Evolutionary conservation across 495 filamentous ascomycete genomes (phyloP).

Genomic region (Penicillium longicatenatum): DNA sequence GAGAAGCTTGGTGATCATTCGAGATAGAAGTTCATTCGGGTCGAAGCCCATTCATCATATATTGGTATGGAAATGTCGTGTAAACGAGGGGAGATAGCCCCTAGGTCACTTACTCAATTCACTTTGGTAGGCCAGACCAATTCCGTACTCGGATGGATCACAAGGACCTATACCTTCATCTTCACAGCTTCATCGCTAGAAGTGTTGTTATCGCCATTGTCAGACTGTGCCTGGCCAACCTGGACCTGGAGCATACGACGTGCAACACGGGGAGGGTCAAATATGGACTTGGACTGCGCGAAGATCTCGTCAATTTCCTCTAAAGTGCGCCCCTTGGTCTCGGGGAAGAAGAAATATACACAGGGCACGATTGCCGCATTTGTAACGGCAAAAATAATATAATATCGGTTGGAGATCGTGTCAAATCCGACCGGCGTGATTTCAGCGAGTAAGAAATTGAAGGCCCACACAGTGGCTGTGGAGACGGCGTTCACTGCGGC

Average conservation of each 20-base stretch:
- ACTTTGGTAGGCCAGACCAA: not conserved
- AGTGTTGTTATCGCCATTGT: constrained; percentile 3
- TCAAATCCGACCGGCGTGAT: constrained; percentile 47
- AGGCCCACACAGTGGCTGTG: constrained; percentile 62
- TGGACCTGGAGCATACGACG: constrained; percentile 5
- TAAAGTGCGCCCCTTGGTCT: constrained; percentile 43
- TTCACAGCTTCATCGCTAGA: constrained; percentile 3
- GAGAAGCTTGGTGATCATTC: not conserved
- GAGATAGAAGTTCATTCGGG: constrained; percentile 16
- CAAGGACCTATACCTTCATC: not conserved
- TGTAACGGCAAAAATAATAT: constrained; percentile 47
- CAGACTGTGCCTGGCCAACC: constrained; percentile 5
- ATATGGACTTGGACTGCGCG: constrained; percentile 21
- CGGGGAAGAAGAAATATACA: constrained; percentile 38
- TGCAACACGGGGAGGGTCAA: constrained; percentile 12
- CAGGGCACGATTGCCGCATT: constrained; percentile 30
- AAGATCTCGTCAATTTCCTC: constrained; percentile 49
- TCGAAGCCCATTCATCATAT: not conserved
- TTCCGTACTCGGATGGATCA: not conserved
- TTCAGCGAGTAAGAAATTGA: constrained; percentile 48
- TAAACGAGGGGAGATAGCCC: not conserved
- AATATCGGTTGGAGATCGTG: constrained; percentile 46
- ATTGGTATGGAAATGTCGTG: not conserved
- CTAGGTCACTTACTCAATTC: not conserved
- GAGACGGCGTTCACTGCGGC: constrained; percentile 65